phyloP scores from a whole-genome alignment of 202 grass and related monocot species.

The Saccharum hybrid region DNA sequence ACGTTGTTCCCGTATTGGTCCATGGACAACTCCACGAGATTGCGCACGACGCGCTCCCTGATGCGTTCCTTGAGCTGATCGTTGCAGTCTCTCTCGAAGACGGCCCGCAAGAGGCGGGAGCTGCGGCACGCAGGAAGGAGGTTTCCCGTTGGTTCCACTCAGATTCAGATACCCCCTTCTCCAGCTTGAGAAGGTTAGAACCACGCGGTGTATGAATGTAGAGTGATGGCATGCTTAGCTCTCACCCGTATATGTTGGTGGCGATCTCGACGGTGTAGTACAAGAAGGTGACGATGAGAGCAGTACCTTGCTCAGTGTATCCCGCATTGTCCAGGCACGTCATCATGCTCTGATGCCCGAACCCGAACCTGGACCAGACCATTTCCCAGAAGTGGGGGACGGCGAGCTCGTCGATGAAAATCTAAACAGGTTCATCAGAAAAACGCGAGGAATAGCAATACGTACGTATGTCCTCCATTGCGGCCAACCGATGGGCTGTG shows the following conservation, averaged over 20 bases:
- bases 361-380: not conserved
- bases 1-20: not conserved
- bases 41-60: not conserved
- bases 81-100: too few relatives aligned
- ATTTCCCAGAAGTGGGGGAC: not conserved
- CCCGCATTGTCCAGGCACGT: not conserved
- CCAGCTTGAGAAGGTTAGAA: too few relatives aligned
- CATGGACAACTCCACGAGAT: not conserved
- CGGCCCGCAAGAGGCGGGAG: not conserved
- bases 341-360: not conserved
- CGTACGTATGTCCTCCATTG: not conserved
- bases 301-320: not conserved
- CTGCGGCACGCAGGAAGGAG: too few relatives aligned
- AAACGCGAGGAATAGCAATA: not conserved
- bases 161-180: too few relatives aligned
- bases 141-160: too few relatives aligned
- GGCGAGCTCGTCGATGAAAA: not conserved
- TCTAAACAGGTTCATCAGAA: not conserved
- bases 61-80: not conserved
- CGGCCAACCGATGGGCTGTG: not conserved
- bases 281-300: not conserved
- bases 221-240: not conserved
- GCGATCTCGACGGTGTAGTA: rapidly evolving
- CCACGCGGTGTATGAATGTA: too few relatives aligned
- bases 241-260: not conserved